Base-by-base conservation (phyloP, 345 rosid species). In the Salix exigua region DNA sequence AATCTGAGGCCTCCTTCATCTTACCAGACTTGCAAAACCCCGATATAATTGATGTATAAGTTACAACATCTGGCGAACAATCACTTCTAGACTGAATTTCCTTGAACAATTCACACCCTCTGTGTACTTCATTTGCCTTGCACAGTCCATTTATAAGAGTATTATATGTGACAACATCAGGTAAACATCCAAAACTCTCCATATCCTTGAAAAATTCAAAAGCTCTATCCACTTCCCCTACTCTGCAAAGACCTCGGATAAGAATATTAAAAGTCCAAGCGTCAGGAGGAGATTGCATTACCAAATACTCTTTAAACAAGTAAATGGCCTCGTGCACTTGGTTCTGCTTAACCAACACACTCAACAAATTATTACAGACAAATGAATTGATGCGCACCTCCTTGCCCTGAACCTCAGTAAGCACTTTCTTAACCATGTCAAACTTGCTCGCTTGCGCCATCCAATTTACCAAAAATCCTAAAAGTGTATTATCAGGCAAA, bases 211-310 rank as follows among this genome's bases (percentile, higher is more conserved):
- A 88, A 76, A 91, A 78, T 80, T 87, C 88, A 37, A 87, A 76
- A 7, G 88, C 94, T 77, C 78, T 73, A 55, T 88, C 88, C 0
- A 85, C 86, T 73, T 83, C 88, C 40, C 88, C 87, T 42, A 79
- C 26, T 23, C 83, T 72, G 79, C 96, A 90, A 64, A 93, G 86
- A 80, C 97, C 97, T 65, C 81, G 81, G 26, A 95, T 89, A 71
- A 93, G 79, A 81, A 92, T 91, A 83, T 94, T 94, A 70, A 91
- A 89, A 17, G 94, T 89, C 85, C 96, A 84, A 13, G 91, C 82
- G 80, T 91, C 92, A 2, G 86, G 87, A 58, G 81, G 80, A 64
- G 84, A 85, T 9, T 81, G 82, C 72, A 76, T 85, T 25, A 75
- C 79, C 75, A 87, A 66, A 81, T 85, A 79, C 61, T 88, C 85